These are phyloP conservation scores for Straminergon stramineum DNA, from an alignment of 225 moss, liverwort and hornwort species.

Conservation along the genomic window DNA sequence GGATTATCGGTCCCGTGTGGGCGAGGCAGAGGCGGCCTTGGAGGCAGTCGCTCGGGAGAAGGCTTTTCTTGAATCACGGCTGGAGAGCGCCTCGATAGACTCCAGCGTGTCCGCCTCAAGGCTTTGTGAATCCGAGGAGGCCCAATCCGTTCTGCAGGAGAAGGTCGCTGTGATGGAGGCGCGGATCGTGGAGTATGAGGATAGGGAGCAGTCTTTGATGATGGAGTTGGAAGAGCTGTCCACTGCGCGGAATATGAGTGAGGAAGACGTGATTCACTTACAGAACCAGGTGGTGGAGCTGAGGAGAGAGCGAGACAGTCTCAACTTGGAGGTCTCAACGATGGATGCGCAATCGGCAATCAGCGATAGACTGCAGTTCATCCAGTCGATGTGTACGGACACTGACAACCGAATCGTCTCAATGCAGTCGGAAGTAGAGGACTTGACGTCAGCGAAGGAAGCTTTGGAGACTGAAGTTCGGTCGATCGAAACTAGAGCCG, in stretches of 20 bases:
- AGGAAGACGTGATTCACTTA: conserved; percentile 19
- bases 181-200: conserved; percentile 26
- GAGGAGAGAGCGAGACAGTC: conserved; percentile 38
- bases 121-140: conserved; percentile 23
- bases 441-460: conserved; percentile 6
- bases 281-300: conserved; percentile 27
- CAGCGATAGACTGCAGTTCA: conserved; percentile 25
- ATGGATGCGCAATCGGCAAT: conserved; percentile 51
- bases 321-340: conserved; percentile 33
- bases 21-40: background rate
- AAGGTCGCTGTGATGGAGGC: conserved; percentile 17
- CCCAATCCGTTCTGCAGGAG: conserved; percentile 4
- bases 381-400: conserved; percentile 33
- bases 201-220: conserved; percentile 21
- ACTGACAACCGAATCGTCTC: conserved; percentile 23
- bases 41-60: conserved; percentile 18
- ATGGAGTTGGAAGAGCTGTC: conserved; percentile 26
- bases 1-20: conserved; percentile 1
- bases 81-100: conserved; percentile 19
- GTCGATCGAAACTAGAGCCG: conserved; percentile 12
- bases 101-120: conserved; percentile 11
- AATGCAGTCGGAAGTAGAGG: conserved; percentile 32
- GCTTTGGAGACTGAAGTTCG: conserved; percentile 16
- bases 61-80: background rate
- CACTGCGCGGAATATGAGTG: conserved; percentile 15